Evolutionary conservation across 257 asterid genomes (phyloP).

Genomic region (Verbascum thapsus): DNA sequence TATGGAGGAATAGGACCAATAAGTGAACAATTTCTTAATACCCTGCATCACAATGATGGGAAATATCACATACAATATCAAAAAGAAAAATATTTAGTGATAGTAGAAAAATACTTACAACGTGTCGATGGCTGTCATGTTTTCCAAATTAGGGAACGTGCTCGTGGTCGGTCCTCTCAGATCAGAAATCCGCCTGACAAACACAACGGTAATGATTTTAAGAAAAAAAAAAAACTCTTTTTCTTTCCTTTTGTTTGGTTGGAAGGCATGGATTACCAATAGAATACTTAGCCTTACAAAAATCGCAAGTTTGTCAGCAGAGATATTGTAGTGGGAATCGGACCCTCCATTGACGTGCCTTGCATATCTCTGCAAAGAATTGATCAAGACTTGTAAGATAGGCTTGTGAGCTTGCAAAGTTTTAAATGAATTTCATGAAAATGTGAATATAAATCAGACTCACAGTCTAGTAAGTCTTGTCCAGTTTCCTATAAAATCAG

Average conservation of each 20-base stretch:
- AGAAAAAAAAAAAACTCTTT: not conserved
- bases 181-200: slow-evolving; percentile 74
- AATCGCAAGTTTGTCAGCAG: slow-evolving; percentile 43
- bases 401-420: not conserved
- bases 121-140: slow-evolving; percentile 24
- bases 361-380: slow-evolving; percentile 64
- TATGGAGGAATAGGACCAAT: slow-evolving; percentile 59
- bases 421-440: slow-evolving; percentile 15
- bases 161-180: slow-evolving; percentile 47
- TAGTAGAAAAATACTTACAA: slow-evolving; percentile 54
- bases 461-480: slow-evolving; percentile 56
- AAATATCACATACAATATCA: slow-evolving; percentile 9
- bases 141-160: slow-evolving; percentile 63
- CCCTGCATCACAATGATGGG: slow-evolving; percentile 51
- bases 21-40: slow-evolving; percentile 78
- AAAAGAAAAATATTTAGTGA: not conserved
- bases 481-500: slow-evolving; percentile 83
- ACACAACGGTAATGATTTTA: not conserved
- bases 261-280: not conserved
- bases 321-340: slow-evolving; percentile 62
- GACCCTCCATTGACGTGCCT: slow-evolving; percentile 82
- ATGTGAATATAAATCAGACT: slow-evolving; percentile 34
- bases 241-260: slow-evolving; percentile 8
- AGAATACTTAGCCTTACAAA: slow-evolving; percentile 51
- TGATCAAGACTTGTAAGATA: slow-evolving; percentile 18